Evolutionary conservation across 225 moss, liverwort and hornwort species (phyloP).

Genomic region (Climacium dendroides): DNA sequence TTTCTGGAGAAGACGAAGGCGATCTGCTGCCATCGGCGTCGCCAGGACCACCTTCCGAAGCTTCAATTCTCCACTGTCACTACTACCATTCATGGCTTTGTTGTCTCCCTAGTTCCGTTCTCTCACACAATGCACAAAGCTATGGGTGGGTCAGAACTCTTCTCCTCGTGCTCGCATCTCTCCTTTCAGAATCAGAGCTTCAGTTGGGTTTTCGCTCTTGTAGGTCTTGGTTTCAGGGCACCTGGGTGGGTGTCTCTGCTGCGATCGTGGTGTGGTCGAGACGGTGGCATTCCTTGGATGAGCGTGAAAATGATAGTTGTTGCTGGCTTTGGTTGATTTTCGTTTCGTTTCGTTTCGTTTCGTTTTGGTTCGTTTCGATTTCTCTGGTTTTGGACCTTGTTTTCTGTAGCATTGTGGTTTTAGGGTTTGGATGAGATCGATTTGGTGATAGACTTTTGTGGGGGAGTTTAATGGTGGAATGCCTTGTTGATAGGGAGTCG

Average conservation of each 20-base stretch:
- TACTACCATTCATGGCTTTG: neutral
- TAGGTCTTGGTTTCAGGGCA: neutral
- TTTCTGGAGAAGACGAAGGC: neutral
- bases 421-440: neutral
- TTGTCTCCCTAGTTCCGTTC: neutral
- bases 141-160: constrained; percentile 10
- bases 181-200: neutral
- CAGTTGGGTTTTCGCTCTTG: neutral
- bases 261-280: neutral
- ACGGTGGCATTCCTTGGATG: neutral
- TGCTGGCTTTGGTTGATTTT: neutral
- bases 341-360: neutral
- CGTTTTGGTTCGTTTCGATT: neutral
- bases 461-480: neutral
- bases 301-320: neutral
- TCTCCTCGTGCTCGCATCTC: neutral
- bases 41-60: neutral
- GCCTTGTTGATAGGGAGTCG: neutral
- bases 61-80: neutral
- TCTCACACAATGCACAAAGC: constrained; percentile 13
- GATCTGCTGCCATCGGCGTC: neutral
- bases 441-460: neutral
- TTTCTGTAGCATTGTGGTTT: neutral
- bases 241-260: neutral
- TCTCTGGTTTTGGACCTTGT: neutral